Conservation (phyloP, 495 filamentous ascomycete genomes). For the Talaromyces stipitatus region DNA sequence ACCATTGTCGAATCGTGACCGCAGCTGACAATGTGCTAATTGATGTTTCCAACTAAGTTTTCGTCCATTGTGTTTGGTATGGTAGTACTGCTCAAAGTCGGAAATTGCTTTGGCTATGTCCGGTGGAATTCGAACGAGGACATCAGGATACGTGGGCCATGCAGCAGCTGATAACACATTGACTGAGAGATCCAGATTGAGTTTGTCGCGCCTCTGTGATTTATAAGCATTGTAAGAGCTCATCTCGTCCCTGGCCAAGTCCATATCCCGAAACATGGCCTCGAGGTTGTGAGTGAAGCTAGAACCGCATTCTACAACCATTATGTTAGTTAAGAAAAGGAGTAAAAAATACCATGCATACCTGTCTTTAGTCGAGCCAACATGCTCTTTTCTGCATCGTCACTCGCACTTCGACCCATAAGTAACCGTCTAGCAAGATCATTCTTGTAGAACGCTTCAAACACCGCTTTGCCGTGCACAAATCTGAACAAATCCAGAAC, state of each 20-base stretch:
- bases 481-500: constrained; percentile 92
- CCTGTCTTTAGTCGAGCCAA: constrained; percentile 76
- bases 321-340: neutral
- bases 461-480: constrained; percentile 94
- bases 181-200: constrained; percentile 71
- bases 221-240: constrained; percentile 57
- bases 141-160: constrained; percentile 88
- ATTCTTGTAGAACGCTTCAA: constrained; percentile 98
- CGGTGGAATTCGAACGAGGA: constrained; percentile 66
- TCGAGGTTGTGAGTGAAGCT: constrained; percentile 95
- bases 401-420: constrained; percentile 84
- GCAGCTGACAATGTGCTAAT: constrained; percentile 77
- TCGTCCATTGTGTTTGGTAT: constrained; percentile 76
- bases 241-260: constrained; percentile 81
- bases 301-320: constrained; percentile 68
- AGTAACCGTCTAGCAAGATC: constrained; percentile 84
- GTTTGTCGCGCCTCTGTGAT: constrained; percentile 39
- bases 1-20: constrained; percentile 67
- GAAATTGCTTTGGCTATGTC: constrained; percentile 59
- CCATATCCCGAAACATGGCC: constrained; percentile 98
- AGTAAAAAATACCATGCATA: constrained; percentile 12
- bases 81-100: constrained; percentile 75
- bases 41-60: constrained; percentile 88
- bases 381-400: constrained; percentile 95
- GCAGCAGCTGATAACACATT: constrained; percentile 78